Percentiles rank a stretch among this genome's conserved stretches.
Conservation (phyloP, 2,329 filamentous ascomycete species). For the Claviceps sorghi region DNA sequence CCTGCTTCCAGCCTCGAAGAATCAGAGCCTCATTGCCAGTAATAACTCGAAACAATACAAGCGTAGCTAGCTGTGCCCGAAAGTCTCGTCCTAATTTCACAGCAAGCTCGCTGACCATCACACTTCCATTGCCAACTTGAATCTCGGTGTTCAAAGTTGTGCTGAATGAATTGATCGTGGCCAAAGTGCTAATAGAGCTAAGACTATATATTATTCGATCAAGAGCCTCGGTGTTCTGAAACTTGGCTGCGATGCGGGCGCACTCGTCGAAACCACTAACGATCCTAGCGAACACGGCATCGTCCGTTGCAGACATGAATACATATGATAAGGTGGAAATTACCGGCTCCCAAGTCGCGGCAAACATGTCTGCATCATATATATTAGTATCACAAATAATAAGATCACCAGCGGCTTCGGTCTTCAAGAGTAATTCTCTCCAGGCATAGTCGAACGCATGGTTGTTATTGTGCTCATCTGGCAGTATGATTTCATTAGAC, state of each 20-base stretch:
- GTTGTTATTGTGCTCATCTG: constrained; percentile 93
- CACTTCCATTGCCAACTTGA: constrained; percentile 75
- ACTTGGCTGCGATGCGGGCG: constrained; percentile 76
- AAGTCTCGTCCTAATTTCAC: constrained; percentile 92
- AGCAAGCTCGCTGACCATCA: constrained; percentile 97
- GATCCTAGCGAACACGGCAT: constrained; percentile 84
- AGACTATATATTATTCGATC: constrained; percentile 88
- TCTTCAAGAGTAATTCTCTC: constrained; percentile 84
- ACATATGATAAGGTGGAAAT: constrained; percentile 92
- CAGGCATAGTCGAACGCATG: constrained; percentile 95
- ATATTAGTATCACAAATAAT: constrained; percentile 79
- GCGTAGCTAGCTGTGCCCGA: constrained; percentile 80
- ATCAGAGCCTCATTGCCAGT: constrained; percentile 71
- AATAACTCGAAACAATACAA: constrained; percentile 89
- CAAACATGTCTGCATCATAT: constrained; percentile 96
- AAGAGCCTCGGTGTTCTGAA: constrained; percentile 69
- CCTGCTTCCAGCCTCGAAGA: constrained; percentile 61
- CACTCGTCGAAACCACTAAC: constrained; percentile 94
- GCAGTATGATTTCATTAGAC: constrained; percentile 85
- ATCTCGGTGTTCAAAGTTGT: constrained; percentile 91
- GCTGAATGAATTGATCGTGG: constrained; percentile 60
- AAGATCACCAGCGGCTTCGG: constrained; percentile 58
- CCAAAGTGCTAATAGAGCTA: constrained; percentile 78
- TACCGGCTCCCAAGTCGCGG: constrained; percentile 87
- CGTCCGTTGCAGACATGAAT: constrained; percentile 96